Conservation (phyloP, 768 basidiomycete genomes). For the Hirschioporus abietinus region DNA sequence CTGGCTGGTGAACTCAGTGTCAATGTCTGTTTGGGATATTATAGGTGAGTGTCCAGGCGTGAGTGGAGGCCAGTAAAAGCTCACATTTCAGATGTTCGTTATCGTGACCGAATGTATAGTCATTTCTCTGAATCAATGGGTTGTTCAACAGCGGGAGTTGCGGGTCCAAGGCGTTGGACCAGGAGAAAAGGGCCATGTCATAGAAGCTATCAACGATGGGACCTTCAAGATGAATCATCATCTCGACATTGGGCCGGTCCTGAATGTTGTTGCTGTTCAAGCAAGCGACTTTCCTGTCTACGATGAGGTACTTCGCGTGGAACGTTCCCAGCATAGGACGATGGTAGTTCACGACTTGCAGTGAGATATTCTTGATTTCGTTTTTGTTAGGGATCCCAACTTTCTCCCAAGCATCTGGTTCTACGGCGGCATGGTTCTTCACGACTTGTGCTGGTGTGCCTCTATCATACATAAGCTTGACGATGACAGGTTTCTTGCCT, state of each 20-base stretch:
- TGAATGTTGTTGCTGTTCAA: slow-evolving; percentile 69
- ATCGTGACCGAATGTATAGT: slow-evolving; percentile 38
- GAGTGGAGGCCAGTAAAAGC: not conserved
- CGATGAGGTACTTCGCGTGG: slow-evolving; percentile 65
- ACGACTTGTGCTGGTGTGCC: slow-evolving; percentile 50
- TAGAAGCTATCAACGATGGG: slow-evolving; percentile 65
- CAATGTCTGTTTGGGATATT: slow-evolving; percentile 23
- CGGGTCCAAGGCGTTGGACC: slow-evolving; percentile 45
- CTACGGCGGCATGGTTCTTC: slow-evolving; percentile 44
- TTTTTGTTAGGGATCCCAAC: slow-evolving; percentile 47
- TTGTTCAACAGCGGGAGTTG: slow-evolving; percentile 35
- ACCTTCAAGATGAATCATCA: slow-evolving; percentile 69
- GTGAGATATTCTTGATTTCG: slow-evolving; percentile 54
- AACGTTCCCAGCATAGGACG: slow-evolving; percentile 60
- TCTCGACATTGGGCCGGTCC: slow-evolving; percentile 46
- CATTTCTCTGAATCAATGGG: slow-evolving; percentile 25
- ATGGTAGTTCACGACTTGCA: slow-evolving; percentile 57
- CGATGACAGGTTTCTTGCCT: slow-evolving; percentile 42
- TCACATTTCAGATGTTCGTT: slow-evolving; percentile 19
- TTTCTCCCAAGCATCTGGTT: slow-evolving; percentile 38
- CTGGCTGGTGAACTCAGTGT: slow-evolving; percentile 33
- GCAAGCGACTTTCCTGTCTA: slow-evolving; percentile 62
- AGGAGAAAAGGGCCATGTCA: slow-evolving; percentile 62
- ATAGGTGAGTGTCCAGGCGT: not conserved
- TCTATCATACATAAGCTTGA: slow-evolving; percentile 69